Evolutionary conservation across 1,284 basidiomycete species (phyloP), one percentile per base, ranked within the genome.

Genomic region (Ceraceosorus bombacis): DNA sequence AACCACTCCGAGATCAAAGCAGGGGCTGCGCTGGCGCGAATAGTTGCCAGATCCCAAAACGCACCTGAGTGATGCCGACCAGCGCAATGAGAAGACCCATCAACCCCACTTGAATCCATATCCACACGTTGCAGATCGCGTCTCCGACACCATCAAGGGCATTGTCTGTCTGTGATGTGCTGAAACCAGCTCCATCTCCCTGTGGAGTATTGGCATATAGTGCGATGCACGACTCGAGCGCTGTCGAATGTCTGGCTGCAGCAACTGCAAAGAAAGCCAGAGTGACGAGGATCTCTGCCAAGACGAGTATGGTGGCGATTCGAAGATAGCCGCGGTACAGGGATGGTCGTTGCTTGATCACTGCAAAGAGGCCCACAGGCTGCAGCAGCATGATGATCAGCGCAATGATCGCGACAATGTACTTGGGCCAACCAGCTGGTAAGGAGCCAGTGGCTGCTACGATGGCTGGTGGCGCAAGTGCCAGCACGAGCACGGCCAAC

Each of bases 81-180:
- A 77, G 49, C 4, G 70, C 57, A 17, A 76, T 64, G 50, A 77
- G 54, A 6, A 69, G 66, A 5, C 61, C 70, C 73, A 75, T 74
- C 38, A 67, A 60, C 40, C 75, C 75, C 10, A 73, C 67, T 60
- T 77, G 71, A 6, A 67, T 66, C 75, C 75, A 77, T 17, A 72
- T 58, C 46, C 76, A 65, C 58, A 72, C 61, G 60, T 76, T 69
- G 67, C 75, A 77, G 51, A 74, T 73, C 17, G 62, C 37, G 36
- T 51, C 36, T 0, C 72, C 69, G 1, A 58, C 27, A 6, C 57
- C 41, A 12, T 60, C 58, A 49, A 67, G 63, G 8, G 56, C 60
- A 38, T 64, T 64, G n/a, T 59, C 52, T 8, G 57, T 41, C 43
- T 65, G 40, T 6, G 58, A 58, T 10, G 58, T 41, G 17, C 53